A percentile compares a stretch with the other conserved stretches of the same genome.
These are phyloP conservation scores for Solanum peruvianum DNA, from an alignment of 257 asterid genomes.

Conservation along the genomic window DNA sequence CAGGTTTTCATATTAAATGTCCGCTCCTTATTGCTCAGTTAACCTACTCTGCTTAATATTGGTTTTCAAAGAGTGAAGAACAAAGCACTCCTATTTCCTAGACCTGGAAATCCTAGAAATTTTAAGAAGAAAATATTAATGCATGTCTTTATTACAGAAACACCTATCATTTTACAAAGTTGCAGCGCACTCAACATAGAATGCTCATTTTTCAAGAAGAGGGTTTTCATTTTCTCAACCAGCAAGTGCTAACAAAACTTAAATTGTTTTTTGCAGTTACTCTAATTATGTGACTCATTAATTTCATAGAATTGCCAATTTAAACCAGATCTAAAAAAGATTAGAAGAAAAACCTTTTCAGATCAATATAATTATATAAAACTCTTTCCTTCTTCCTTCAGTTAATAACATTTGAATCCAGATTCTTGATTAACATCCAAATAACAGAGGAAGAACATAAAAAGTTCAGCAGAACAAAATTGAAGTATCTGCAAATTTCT, in stretches of 20 bases:
- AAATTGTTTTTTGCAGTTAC: not conserved
- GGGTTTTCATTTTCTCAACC: not conserved
- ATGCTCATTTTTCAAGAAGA: not conserved
- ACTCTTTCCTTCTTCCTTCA: not conserved
- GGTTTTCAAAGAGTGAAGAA: not conserved
- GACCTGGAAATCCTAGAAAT: not conserved
- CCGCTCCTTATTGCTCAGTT: not conserved
- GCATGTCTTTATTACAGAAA: not conserved
- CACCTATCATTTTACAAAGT: not conserved
- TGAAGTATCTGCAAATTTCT: not conserved
- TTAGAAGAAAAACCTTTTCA: not conserved
- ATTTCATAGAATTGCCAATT: not conserved
- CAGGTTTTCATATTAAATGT: not conserved
- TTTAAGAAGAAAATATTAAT: not conserved
- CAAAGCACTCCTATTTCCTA: not conserved
- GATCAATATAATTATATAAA: not conserved
- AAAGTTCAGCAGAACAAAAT: not conserved
- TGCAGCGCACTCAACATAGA: not conserved
- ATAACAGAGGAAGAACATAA: not conserved
- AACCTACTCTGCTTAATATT: not conserved
- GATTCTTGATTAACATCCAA: not conserved
- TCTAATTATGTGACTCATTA: not conserved
- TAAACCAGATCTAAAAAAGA: not conserved
- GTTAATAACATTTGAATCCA: not conserved
- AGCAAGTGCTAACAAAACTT: not conserved